Base-by-base conservation (phyloP, 345 rosid genomes). In the Odontarrhena argentea region DNA sequence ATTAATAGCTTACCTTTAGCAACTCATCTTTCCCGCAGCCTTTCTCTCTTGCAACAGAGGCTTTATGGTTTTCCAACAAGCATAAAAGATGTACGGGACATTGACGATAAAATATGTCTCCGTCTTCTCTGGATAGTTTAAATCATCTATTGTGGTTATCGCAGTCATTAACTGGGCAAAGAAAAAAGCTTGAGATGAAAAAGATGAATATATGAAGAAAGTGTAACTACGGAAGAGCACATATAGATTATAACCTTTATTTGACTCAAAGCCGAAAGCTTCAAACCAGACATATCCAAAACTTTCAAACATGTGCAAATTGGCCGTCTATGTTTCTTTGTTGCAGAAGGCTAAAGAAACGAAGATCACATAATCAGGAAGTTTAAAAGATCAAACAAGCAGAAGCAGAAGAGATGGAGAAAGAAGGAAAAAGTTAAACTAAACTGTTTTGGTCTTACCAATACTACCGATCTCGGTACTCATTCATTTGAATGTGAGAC, bases 401-500 rank as follows among this genome's bases (percentile, higher is more conserved):
- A 55, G 12, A 38, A 12, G 43, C 24, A 45, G 36, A 6, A 22
- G 42, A 14, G 13, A 2, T 3, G 34, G 30, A 7, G 4, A 4
- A 32, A 52, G 26, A 24, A 8, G 4, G 8, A 4, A 5, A 28
- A 50, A 15, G 14, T 44, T 3, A 55, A 7, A 9, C 13, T 9
- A 48, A 50, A 24, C 37, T 28, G 13, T 49, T 52, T 45, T 54
- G 51, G 37, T 59, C 83, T 70, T 67, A 94, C 99, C 97, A 91
- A 82, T 41, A 95, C 42, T 4, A 95, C 85, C 96, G 92, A 69
- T 95, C 99, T 53, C 99, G 81, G 55, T 89, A 91, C 78, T 95
- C 99, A 56, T 95, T 95, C 81, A 95, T 81, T 78, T 95, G 99
- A 80, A 95, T 95, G 74, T 95, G 99, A 9, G 99, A 95, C 76